Evolutionary conservation across 2,329 filamentous ascomycete species (phyloP).

Genomic region (Coniella vitis): DNA sequence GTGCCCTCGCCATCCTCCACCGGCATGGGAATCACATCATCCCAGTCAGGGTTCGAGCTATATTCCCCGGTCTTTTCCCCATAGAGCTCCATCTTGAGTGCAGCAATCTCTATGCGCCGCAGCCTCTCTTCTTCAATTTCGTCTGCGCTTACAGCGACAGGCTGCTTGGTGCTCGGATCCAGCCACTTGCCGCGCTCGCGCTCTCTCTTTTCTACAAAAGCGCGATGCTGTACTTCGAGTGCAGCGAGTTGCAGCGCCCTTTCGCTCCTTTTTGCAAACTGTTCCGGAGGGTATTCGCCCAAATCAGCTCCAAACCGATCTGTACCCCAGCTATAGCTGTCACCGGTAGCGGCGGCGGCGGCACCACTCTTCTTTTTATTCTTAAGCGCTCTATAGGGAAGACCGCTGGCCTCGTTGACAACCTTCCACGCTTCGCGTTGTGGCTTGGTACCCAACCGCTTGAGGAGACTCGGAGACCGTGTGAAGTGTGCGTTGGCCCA

Average conservation of each 20-base stretch:
- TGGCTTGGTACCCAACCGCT: slow-evolving; percentile 34
- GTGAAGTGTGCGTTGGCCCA: slow-evolving; percentile 43
- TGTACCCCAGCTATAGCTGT: slow-evolving; percentile 37
- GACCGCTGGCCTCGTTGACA: slow-evolving; percentile 40
- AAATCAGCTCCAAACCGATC: slow-evolving; percentile 45
- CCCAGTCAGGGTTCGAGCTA: slow-evolving; percentile 68
- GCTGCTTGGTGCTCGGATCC: slow-evolving; percentile 18
- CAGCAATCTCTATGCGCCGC: slow-evolving; percentile 45
- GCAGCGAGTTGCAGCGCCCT: slow-evolving; percentile 37
- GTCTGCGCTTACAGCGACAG: slow-evolving; percentile 25
- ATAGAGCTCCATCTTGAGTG: slow-evolving; percentile 45
- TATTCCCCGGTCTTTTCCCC: slow-evolving; percentile 46
- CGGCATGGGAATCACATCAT: slow-evolving; percentile 75
- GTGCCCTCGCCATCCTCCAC: slow-evolving; percentile 78
- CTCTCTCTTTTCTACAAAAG: slow-evolving; percentile 35
- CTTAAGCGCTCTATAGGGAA: slow-evolving; percentile 39
- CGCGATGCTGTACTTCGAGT: slow-evolving; percentile 37
- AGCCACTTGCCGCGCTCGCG: slow-evolving; percentile 18
- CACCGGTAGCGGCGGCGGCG: no score
- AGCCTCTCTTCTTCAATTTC: slow-evolving; percentile 40
- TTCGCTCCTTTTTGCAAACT: slow-evolving; percentile 36
- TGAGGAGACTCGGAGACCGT: slow-evolving; percentile 29
- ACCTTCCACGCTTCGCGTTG: slow-evolving; percentile 53
- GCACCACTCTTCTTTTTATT: slow-evolving; percentile 3
- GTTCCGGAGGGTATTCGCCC: slow-evolving; percentile 38